Evolutionary conservation across 768 basidiomycete genomes (phyloP).

Genomic region (Auricularia cornea): DNA sequence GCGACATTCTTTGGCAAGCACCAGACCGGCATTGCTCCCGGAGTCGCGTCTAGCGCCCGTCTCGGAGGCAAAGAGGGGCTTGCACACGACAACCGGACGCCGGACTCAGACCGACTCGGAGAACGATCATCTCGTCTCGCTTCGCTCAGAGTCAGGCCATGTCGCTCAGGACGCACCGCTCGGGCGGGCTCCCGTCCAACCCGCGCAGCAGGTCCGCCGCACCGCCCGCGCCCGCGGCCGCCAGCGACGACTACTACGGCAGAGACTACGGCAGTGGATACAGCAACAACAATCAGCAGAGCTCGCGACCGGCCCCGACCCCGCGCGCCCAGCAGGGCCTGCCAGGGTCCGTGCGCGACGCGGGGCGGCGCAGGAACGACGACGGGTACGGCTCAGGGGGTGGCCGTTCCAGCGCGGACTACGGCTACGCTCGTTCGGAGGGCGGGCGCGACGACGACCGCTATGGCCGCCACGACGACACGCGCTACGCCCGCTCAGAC

Average conservation of each 20-base stretch:
- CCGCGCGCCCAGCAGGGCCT: too few species aligned
- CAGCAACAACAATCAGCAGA: too few species aligned
- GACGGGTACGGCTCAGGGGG: not conserved
- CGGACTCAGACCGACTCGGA: too few species aligned
- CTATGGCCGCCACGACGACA: not conserved
- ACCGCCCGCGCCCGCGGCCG: not conserved
- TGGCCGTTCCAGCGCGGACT: not conserved
- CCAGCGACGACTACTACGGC: not conserved
- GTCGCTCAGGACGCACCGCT: not conserved
- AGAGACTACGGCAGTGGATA: not conserved
- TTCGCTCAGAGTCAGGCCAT: too few species aligned
- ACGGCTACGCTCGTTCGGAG: not conserved
- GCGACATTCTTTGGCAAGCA: not conserved
- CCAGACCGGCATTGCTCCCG: slow-evolving; percentile 1
- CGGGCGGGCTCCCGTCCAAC: not conserved
- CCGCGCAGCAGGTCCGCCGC: not conserved
- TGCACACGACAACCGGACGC: too few species aligned
- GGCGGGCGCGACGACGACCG: not conserved
- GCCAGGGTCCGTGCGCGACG: too few species aligned
- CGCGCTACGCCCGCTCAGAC: not conserved
- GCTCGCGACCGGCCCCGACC: too few species aligned
- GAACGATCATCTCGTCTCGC: too few species aligned
- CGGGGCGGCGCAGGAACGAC: too few species aligned
- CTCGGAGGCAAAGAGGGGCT: not conserved
- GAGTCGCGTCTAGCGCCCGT: not conserved